Percentiles rank a stretch among this genome's conserved stretches.
phyloP scores from a whole-genome alignment of 2,329 filamentous ascomycete species.

The Nigrograna mackinnonii region DNA sequence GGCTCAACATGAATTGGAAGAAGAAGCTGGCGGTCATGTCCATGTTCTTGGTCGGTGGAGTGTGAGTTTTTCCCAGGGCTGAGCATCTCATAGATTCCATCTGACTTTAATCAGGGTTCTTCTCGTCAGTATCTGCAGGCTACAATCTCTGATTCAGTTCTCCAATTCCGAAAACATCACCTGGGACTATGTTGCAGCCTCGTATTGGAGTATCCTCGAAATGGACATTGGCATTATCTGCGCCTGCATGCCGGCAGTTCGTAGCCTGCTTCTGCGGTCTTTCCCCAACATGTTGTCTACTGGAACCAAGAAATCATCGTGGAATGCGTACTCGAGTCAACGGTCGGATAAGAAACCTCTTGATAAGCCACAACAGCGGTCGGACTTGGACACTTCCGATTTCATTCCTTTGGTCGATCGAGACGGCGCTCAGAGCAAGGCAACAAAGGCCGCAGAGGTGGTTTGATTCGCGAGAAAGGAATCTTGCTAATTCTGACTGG shows the following conservation, averaged over 20 bases:
- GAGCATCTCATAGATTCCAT: not conserved
- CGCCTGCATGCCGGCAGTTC: constrained; percentile 27
- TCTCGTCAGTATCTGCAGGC: constrained; percentile 48
- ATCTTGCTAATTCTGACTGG: too few relatives aligned
- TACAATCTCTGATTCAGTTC: constrained; percentile 48
- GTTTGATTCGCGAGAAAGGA: too few relatives aligned
- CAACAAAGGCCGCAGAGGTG: too few relatives aligned
- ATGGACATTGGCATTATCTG: constrained; percentile 28
- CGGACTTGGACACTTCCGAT: too few relatives aligned
- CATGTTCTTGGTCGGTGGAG: constrained; percentile 42
- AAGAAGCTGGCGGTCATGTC: constrained; percentile 39
- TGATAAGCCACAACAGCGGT: too few relatives aligned
- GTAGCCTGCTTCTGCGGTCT: constrained; percentile 19
- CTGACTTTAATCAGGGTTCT: constrained; percentile 6
- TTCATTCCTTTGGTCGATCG: too few relatives aligned
- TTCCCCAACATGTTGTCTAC: too few relatives aligned
- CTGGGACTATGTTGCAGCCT: constrained; percentile 34
- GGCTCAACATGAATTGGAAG: constrained; percentile 31
- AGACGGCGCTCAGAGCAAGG: too few relatives aligned
- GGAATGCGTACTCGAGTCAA: too few relatives aligned
- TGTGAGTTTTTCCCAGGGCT: constrained; percentile 27
- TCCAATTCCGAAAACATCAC: constrained; percentile 45
- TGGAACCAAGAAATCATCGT: too few relatives aligned
- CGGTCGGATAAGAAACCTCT: too few relatives aligned
- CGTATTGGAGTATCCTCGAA: constrained; percentile 32